Evolutionary conservation across 345 rosid genomes (phyloP).

Genomic region (Excoecaria cochinchinensis): DNA sequence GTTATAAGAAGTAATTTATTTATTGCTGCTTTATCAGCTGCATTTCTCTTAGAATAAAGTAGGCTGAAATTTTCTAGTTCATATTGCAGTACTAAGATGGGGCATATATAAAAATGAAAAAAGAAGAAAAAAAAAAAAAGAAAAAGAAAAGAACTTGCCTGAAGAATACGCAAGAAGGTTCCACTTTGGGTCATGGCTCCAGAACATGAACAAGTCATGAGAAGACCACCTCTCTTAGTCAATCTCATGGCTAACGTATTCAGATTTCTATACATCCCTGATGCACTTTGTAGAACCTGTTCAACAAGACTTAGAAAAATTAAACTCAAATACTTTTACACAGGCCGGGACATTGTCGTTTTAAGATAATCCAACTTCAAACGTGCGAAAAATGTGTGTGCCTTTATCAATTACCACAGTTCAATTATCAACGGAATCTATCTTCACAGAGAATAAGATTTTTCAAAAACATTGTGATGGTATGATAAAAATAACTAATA

Average conservation of each 20-base stretch:
- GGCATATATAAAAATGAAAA: background rate
- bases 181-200: conserved; percentile 96
- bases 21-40: background rate
- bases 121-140: background rate
- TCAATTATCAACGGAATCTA: background rate
- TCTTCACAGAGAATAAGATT: no score
- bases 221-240: conserved; percentile 74
- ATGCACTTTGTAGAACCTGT: conserved; percentile 66
- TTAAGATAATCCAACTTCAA: background rate
- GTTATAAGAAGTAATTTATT: no score
- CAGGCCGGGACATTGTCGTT: background rate
- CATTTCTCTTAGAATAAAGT: no score
- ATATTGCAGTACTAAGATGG: background rate
- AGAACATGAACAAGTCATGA: conserved; percentile 93
- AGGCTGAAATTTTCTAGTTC: background rate
- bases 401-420: background rate
- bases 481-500: background rate
- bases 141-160: conserved; percentile 39
- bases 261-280: conserved; percentile 79
- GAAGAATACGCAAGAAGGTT: conserved; percentile 57
- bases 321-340: background rate
- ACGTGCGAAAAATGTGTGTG: no score
- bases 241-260: conserved; percentile 78
- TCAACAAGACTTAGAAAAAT: background rate
- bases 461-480: no score